phyloP scores from a whole-genome alignment of 1,284 basidiomycete species.

The Ceratobasidium papillatum region DNA sequence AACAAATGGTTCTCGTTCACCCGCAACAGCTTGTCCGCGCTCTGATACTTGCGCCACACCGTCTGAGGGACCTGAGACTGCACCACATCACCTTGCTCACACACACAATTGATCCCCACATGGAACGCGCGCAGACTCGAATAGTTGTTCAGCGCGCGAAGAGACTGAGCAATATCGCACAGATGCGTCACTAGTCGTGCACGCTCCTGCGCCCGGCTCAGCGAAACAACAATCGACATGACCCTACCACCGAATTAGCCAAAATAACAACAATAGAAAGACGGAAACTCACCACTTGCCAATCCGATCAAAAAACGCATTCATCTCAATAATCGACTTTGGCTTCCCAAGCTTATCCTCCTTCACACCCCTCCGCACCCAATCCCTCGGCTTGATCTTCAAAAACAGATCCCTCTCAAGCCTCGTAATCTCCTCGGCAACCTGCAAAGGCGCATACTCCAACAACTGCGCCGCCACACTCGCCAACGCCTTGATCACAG shows the following conservation, averaged over 20 bases:
- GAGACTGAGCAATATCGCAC: conserved; percentile 72
- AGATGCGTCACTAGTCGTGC: conserved; percentile 80
- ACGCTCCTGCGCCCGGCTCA: conserved; percentile 66
- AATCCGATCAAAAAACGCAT: conserved; percentile 75
- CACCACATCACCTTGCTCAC: conserved; percentile 69
- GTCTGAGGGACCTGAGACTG: conserved; percentile 55
- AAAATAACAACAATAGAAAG: background rate
- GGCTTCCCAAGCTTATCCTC: conserved; percentile 53
- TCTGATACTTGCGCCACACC: conserved; percentile 74
- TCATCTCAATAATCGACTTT: conserved; percentile 74
- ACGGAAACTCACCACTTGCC: conserved; percentile 69
- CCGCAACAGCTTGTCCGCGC: conserved; percentile 74
- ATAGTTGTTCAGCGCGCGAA: conserved; percentile 78
- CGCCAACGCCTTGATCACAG: conserved; percentile 68
- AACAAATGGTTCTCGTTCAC: conserved; percentile 73
- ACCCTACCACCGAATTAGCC: conserved; percentile 59
- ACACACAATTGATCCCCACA: conserved; percentile 73
- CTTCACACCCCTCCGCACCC: conserved; percentile 62
- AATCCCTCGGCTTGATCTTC: conserved; percentile 76
- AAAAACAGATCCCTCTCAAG: conserved; percentile 69
- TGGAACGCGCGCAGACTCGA: conserved; percentile 81
- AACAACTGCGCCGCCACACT: conserved; percentile 65
- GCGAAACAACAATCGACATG: conserved; percentile 78
- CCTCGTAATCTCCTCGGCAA: conserved; percentile 81
- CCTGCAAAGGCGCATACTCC: conserved; percentile 63